phyloP scores from a whole-genome alignment of 2,329 filamentous ascomycete genomes.

The Xylariaceae sp. region DNA sequence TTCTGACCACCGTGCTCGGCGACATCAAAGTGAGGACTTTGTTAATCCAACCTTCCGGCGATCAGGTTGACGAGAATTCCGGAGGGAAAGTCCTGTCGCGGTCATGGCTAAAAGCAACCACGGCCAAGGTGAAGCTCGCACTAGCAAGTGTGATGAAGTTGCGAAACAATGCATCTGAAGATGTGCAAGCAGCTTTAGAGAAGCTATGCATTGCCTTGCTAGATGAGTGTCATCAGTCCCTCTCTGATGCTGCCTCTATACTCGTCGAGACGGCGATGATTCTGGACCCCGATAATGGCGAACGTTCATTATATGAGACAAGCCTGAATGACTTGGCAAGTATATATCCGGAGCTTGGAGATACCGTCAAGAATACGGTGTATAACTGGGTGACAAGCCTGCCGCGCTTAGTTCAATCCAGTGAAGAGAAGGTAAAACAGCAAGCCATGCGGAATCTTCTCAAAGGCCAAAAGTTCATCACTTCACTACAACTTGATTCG shows the following conservation, averaged over 20 bases:
- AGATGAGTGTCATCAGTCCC: conserved; percentile 69
- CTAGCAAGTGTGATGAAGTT: conserved; percentile 72
- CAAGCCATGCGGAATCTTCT: conserved; percentile 70
- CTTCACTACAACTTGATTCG: conserved; percentile 58
- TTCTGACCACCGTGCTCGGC: conserved; percentile 51
- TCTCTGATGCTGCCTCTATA: conserved; percentile 63
- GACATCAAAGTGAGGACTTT: conserved; percentile 52
- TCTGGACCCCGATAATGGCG: conserved; percentile 50
- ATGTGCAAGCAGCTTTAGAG: conserved; percentile 64
- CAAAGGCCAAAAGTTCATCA: conserved; percentile 63
- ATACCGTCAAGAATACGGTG: conserved; percentile 63
- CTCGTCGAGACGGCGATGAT: conserved; percentile 78
- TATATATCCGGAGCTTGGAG: conserved; percentile 57
- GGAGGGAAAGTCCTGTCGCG: conserved; percentile 40
- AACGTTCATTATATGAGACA: conserved; percentile 39
- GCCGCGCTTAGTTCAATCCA: conserved; percentile 74
- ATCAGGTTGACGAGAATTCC: conserved; percentile 23
- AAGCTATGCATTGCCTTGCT: conserved; percentile 68
- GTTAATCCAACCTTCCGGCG: conserved; percentile 34
- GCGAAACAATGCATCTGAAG: conserved; percentile 61
- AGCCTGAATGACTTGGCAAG: conserved; percentile 56
- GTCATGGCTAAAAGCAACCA: conserved; percentile 74
- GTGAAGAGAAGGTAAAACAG: conserved; percentile 73
- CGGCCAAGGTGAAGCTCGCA: conserved; percentile 75
- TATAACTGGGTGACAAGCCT: conserved; percentile 79